These are phyloP conservation scores for Botrytis pseudocinerea DNA, from an alignment of 2,329 filamentous ascomycete species.

Conservation along the genomic window DNA sequence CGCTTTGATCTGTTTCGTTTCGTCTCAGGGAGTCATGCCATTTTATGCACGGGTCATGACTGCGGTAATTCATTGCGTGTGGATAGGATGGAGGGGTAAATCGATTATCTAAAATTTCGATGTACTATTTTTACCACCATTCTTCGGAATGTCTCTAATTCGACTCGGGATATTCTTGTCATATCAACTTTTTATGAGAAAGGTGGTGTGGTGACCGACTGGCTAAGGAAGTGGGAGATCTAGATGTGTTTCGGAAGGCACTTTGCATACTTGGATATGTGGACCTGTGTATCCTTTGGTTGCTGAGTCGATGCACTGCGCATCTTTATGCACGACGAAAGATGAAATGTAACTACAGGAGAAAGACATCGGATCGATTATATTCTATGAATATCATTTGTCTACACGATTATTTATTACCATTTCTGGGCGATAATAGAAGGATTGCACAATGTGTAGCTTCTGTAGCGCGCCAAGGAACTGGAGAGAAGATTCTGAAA, in stretches of 20 bases:
- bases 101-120: neutral
- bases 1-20: neutral
- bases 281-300: neutral
- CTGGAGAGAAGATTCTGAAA: no score
- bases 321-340: neutral
- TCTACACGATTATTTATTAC: neutral
- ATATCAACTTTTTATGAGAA: no score
- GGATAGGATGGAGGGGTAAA: neutral
- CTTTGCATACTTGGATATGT: neutral
- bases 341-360: slow-evolving; percentile 2
- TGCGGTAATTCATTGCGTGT: neutral
- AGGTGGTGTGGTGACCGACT: neutral
- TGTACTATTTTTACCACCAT: neutral
- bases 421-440: slow-evolving; percentile 5
- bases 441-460: neutral
- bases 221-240: neutral
- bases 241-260: slow-evolving; percentile 6
- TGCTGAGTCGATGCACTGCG: neutral
- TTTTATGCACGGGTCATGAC: neutral
- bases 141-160: neutral
- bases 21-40: neutral
- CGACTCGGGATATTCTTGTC: neutral
- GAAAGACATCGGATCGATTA: neutral
- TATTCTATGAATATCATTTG: neutral
- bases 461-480: neutral